These are phyloP conservation scores for Linnemannia hyalina DNA, from an alignment of 192 early-diverging fungal genomes.

Conservation along the genomic window DNA sequence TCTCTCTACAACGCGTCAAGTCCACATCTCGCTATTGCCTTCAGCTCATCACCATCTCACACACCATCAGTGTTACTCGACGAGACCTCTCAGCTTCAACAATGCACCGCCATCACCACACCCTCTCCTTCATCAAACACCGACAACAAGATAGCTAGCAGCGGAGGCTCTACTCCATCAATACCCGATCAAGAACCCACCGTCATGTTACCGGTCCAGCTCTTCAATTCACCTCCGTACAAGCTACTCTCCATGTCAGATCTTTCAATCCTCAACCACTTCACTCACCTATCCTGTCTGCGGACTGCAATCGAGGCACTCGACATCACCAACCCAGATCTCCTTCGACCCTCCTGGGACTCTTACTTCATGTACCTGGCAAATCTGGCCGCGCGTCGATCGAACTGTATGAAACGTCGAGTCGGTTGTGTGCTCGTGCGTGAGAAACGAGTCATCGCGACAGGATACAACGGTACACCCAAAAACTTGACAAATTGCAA, in stretches of 20 bases:
- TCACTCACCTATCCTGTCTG: constrained; percentile 47
- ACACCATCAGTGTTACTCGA: background rate
- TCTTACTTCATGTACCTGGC: constrained; percentile 97
- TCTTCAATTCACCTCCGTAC: constrained; percentile 33
- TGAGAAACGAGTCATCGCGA: constrained; percentile 91
- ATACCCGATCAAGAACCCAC: background rate
- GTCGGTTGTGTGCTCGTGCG: constrained; percentile 96
- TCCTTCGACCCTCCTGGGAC: constrained; percentile 94
- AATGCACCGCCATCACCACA: background rate
- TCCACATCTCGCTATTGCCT: background rate
- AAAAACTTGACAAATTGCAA: constrained; percentile 93
- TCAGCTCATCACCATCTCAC: constrained; percentile 11
- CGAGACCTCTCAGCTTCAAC: background rate
- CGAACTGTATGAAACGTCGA: constrained; percentile 98
- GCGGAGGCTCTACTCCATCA: background rate
- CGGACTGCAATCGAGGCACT: constrained; percentile 61
- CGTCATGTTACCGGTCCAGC: background rate
- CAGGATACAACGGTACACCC: constrained; percentile 99
- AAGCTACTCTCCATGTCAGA: constrained; percentile 67
- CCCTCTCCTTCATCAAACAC: background rate
- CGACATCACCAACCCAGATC: constrained; percentile 77
- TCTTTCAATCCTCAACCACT: constrained; percentile 75
- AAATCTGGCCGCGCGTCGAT: constrained; percentile 88
- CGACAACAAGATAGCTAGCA: background rate
- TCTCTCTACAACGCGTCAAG: constrained; percentile 55